Conservation (phyloP, 106 monocot species). For the Dioscorea zingiberensis region DNA sequence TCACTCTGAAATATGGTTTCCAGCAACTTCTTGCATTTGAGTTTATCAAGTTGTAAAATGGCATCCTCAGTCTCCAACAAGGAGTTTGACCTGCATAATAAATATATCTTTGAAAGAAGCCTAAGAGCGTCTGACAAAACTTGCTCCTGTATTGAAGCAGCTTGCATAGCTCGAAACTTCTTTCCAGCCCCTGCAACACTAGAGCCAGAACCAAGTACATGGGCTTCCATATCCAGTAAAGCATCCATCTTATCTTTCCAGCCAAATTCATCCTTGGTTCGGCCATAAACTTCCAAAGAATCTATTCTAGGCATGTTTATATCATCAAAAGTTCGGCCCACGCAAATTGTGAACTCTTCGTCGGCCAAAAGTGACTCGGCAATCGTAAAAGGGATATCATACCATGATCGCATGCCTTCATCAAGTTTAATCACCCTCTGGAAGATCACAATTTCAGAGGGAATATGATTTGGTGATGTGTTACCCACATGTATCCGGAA, state of each 20-base stretch:
- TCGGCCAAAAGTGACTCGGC: slow-evolving; percentile 93
- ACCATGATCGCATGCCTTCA: slow-evolving; percentile 98
- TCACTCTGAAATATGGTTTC: slow-evolving; percentile 88
- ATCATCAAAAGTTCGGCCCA: slow-evolving; percentile 72
- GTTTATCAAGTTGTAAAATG: slow-evolving; percentile 42
- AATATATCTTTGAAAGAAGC: slow-evolving; percentile 71
- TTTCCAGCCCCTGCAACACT: slow-evolving; percentile 31
- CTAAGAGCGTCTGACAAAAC: slow-evolving; percentile 76
- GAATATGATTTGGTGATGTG: slow-evolving; percentile 83
- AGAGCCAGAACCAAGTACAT: slow-evolving; percentile 42
- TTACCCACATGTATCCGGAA: slow-evolving; percentile 89
- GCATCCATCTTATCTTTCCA: slow-evolving; percentile 99
- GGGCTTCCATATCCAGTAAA: slow-evolving; percentile 79
- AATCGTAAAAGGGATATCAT: slow-evolving; percentile 90
- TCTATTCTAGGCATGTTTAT: slow-evolving; percentile 75
- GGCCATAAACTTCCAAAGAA: slow-evolving; percentile 91
- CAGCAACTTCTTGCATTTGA: slow-evolving; percentile 81
- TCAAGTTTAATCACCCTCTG: slow-evolving; percentile 86
- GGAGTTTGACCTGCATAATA: slow-evolving; percentile 22
- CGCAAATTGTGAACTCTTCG: slow-evolving; percentile 81
- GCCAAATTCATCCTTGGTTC: slow-evolving; percentile 97
- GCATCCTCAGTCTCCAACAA: slow-evolving; percentile 45
- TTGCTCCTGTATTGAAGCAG: slow-evolving; percentile 86
- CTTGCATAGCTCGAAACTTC: slow-evolving; percentile 37
- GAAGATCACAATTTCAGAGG: slow-evolving; percentile 72